Conservation (phyloP, 225 moss, liverwort and hornwort species). For the Asterella californica region DNA sequence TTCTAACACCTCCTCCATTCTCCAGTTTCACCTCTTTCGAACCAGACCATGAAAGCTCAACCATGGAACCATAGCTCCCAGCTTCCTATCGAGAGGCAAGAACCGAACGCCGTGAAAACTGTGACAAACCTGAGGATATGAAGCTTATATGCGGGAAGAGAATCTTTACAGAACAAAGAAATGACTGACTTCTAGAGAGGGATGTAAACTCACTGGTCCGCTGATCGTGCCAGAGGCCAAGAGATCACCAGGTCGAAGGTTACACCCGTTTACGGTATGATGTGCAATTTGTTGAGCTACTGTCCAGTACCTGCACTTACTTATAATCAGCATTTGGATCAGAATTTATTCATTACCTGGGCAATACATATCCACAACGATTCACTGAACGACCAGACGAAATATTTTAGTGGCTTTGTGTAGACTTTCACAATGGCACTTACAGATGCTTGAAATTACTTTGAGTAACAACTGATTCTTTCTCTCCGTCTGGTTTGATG, state of each 20-base stretch:
- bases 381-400: background rate
- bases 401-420: background rate
- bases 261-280: too few species aligned
- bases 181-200: too few species aligned
- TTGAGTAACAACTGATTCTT: too few species aligned
- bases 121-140: background rate
- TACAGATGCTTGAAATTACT: conserved; percentile 91
- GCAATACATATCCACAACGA: background rate
- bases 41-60: conserved; percentile 80
- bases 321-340: too few species aligned
- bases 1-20: conserved; percentile 67
- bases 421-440: conserved; percentile 22
- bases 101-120: background rate
- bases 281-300: conserved; percentile 87
- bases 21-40: conserved; percentile 58
- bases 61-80: conserved; percentile 70
- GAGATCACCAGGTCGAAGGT: conserved; percentile 82
- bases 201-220: conserved; percentile 57
- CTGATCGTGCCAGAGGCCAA: conserved; percentile 96
- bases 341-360: background rate
- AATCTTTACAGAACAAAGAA: too few species aligned
- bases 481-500: conserved; percentile 60
- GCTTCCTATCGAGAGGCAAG: conserved; percentile 45
- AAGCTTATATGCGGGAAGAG: background rate
- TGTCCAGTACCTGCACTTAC: conserved; percentile 82